Base-by-base conservation (phyloP, 176 grass and related monocot genomes). In the Metroxylon sagu region DNA sequence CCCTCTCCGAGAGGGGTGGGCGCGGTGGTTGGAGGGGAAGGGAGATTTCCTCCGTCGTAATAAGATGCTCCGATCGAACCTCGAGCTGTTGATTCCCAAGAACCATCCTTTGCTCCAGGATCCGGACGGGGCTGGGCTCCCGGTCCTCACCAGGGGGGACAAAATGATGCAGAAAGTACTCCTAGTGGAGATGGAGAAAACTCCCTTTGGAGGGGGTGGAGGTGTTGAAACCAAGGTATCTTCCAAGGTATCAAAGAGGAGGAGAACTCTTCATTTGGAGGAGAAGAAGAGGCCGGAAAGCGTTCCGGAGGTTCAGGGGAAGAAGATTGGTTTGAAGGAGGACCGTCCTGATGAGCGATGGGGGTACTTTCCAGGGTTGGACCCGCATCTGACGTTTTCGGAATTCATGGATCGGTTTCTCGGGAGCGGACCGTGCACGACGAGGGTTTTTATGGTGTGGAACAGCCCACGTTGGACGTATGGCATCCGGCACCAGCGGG, bases 21-120 rank as follows among this genome's bases (percentile, higher is more conserved):
- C 78, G 19, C 76, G 62, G 16, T 98, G 93, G 93, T 51, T 98
- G 39, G 93, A 98, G 69, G 87, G 81, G 15, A 98, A 98, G 71
- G 84, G 75, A 0, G 85, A 92, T 81, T 98, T 92, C 67, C 67
- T 92, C 48, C 76, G 93, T 21, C 82, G 75, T 57, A 85, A 98
- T 57, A 72, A 78, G 59, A 98, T 98, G 93, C 81, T 92, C 50
- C 81, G 82, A 2, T 98, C 93, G 53, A 88, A 92, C 67, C 67
- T 98, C 17, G 93, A 98, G 48, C 54, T 80, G 5, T 66, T 98
- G 51, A 89, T 89, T 69, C 93, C 93, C 2, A 89, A 86, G 54
- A 98, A 89, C 67, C 93, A 98, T 60, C 93, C 93, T 43, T 72
- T 98, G 59, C 85, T 98, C 18, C 93, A 98, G 67, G 93, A 98